These are phyloP conservation scores for Chalciporus sphaerocephalus DNA, from an alignment of 768 basidiomycete genomes.

Conservation along the genomic window DNA sequence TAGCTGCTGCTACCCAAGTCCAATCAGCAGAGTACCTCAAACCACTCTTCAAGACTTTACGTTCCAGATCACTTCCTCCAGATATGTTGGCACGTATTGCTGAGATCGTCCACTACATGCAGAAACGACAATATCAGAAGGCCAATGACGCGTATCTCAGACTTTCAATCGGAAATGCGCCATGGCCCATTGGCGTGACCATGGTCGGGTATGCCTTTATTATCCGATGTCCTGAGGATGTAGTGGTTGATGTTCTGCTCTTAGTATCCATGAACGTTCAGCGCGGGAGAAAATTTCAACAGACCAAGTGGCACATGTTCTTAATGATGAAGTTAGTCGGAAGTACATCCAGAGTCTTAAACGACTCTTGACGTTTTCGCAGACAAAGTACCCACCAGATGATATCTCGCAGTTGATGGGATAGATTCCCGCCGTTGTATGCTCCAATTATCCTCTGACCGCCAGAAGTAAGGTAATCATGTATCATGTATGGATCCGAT, in stretches of 20 bases:
- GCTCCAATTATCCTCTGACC: background rate
- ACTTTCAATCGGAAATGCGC: slow-evolving; percentile 95
- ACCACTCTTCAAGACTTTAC: slow-evolving; percentile 87
- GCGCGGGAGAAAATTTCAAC: slow-evolving; percentile 97
- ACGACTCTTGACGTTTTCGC: slow-evolving; percentile 88
- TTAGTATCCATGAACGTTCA: slow-evolving; percentile 93
- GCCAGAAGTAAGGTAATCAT: background rate
- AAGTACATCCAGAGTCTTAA: slow-evolving; percentile 99
- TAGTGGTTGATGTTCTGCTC: background rate
- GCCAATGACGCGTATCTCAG: slow-evolving; percentile 98
- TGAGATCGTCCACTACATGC: slow-evolving; percentile 96
- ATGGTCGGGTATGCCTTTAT: slow-evolving; percentile 82
- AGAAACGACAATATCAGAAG: slow-evolving; percentile 88
- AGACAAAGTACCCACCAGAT: slow-evolving; percentile 92
- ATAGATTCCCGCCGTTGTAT: slow-evolving; percentile 28
- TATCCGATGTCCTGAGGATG: background rate
- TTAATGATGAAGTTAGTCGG: slow-evolving; percentile 98
- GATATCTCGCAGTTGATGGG: slow-evolving; percentile 94
- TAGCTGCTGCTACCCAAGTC: slow-evolving; percentile 92
- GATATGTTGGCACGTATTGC: slow-evolving; percentile 85
- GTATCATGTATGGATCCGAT: background rate
- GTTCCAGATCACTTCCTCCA: slow-evolving; percentile 73
- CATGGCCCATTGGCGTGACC: slow-evolving; percentile 99
- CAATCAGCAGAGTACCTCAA: slow-evolving; percentile 97
- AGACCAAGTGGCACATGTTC: slow-evolving; percentile 94